Evolutionary conservation across 345 rosid species (phyloP), one percentile per base, ranked within the genome.

Genomic region (Gynandropsis gynandra): DNA sequence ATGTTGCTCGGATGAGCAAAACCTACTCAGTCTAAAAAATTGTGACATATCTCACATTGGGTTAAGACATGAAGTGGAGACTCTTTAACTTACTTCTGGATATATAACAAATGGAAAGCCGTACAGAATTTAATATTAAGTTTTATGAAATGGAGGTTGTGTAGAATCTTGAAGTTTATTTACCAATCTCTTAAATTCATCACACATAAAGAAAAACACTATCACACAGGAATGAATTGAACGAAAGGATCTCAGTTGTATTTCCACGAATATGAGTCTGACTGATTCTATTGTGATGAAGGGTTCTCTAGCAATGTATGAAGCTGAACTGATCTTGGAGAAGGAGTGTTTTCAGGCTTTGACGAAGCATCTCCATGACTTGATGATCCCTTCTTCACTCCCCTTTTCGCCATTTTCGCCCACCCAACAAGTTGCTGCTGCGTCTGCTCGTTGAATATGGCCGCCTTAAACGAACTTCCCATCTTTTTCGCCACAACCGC

Each of bases 391-490:
- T 63, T 81, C 62, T 74, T 77, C 29, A 64, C 50, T 47, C 43
- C 77, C 37, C 47, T 68, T 48, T 65, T 87, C 5, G 92, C 96
- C 14, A 61, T 54, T 72, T 38, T 67, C 10, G 85, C 95, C 98
- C 96, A 87, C 6, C 75, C 96, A 6, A 64, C 76, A 1, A 90
- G 64, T 10, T 89, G 87, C 20, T 64, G 66, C 18, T 71, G 88
- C 16, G 74, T 47, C 47, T 87, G 71, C 5, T 90, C 96, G 16
- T 82, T 85, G 55, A 90, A 87, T 63, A 90, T 79, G 17, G 72
- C 80, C 49, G 73, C 78, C 67, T 84, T 82, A 62, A 59, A 84
- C 20, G 83, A 79, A 71, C 77, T 84, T 56, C 96, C 96, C 98
- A 90, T 90, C 96, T 89, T 60, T 61, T 54, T 37, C 35, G 2